Evolutionary conservation across 192 early-diverging fungal genomes (phyloP).

Genomic region (Backusella macrospora): DNA sequence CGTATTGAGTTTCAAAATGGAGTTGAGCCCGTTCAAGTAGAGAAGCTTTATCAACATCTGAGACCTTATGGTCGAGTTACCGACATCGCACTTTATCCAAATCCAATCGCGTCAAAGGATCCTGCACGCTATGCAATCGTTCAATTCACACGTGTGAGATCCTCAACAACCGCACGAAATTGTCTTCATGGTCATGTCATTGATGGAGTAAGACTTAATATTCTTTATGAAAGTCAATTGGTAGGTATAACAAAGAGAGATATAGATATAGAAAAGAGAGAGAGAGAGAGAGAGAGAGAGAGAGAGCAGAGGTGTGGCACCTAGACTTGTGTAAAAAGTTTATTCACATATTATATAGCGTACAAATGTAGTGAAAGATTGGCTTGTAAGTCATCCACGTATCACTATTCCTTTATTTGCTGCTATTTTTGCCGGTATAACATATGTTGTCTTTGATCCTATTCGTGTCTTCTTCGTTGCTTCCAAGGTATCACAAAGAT

Average conservation of each 20-base stretch:
- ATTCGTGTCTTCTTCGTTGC: slow-evolving; percentile 88
- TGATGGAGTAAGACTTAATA: slow-evolving; percentile 61
- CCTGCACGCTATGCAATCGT: slow-evolving; percentile 79
- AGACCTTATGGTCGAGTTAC: slow-evolving; percentile 82
- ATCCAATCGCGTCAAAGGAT: slow-evolving; percentile 69
- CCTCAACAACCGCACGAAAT: slow-evolving; percentile 88
- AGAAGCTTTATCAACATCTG: slow-evolving; percentile 74
- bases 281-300: neutral
- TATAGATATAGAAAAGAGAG: neutral
- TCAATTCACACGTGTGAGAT: slow-evolving; percentile 74
- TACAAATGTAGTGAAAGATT: slow-evolving; percentile 64
- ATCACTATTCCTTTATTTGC: slow-evolving; percentile 79
- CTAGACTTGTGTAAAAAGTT: neutral
- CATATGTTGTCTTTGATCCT: slow-evolving; percentile 91
- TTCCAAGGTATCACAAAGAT: slow-evolving; percentile 82
- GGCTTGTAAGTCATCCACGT: slow-evolving; percentile 75
- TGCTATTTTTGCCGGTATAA: slow-evolving; percentile 72
- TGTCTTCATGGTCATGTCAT: slow-evolving; percentile 85
- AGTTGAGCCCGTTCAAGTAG: slow-evolving; percentile 52
- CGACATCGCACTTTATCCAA: slow-evolving; percentile 67
- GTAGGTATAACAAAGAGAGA: slow-evolving; percentile 23
- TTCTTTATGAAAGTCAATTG: slow-evolving; percentile 63
- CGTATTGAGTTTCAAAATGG: slow-evolving; percentile 79
- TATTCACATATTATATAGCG: slow-evolving; percentile 21
- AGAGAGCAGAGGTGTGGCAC: neutral